phyloP scores from a whole-genome alignment of 306 rosid genomes.

The Castanea crenata region DNA sequence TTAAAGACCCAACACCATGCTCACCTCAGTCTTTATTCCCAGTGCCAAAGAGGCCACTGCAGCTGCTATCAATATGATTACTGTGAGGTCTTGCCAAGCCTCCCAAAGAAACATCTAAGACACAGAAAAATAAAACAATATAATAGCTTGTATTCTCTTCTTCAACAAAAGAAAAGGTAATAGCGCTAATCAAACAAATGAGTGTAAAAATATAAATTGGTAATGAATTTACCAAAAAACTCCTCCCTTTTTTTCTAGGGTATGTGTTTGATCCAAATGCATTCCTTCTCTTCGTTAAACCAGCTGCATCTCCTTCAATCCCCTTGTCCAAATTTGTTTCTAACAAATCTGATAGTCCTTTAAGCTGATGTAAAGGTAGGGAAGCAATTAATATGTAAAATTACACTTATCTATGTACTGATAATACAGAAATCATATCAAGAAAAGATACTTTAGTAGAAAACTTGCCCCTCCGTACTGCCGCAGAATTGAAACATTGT shows the following conservation, averaged over 20 bases:
- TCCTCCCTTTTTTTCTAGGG: constrained; percentile 79
- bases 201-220: constrained; percentile 11
- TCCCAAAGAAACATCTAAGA: constrained; percentile 92
- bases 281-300: constrained; percentile 59
- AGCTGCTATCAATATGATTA: constrained; percentile 90
- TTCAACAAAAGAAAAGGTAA: neutral
- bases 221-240: constrained; percentile 58
- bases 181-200: neutral
- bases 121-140: constrained; percentile 10
- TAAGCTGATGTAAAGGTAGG: constrained; percentile 53
- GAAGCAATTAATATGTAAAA: neutral
- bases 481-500: constrained; percentile 47
- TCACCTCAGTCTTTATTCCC: constrained; percentile 96
- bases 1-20: constrained; percentile 3
- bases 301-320: constrained; percentile 68
- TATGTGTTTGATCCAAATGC: constrained; percentile 82
- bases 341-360: constrained; percentile 59
- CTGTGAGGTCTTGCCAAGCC: constrained; percentile 98
- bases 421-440: neutral
- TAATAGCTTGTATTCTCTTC: neutral
- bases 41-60: constrained; percentile 90
- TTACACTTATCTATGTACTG: constrained; percentile 1
- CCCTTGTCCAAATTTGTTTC: constrained; percentile 81
- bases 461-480: constrained; percentile 77
- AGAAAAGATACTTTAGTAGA: neutral